Evolutionary conservation across 139 green algal genomes (phyloP).

Genomic region (Parachlorella kessleri): DNA sequence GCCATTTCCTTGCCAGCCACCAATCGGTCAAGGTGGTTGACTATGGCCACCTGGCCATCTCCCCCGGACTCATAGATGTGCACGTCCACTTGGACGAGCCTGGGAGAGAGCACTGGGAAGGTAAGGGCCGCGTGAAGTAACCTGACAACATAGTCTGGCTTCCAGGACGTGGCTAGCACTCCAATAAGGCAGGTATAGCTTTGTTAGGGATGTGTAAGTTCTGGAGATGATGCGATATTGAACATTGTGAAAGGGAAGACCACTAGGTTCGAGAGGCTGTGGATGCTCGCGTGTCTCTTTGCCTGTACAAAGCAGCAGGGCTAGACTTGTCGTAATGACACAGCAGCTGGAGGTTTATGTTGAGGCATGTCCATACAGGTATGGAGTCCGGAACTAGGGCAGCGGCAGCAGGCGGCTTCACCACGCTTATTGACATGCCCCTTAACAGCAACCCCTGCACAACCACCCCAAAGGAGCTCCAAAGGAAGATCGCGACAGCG

Average conservation of each 20-base stretch:
- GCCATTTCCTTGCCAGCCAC: neutral
- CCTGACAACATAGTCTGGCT: too few relatives aligned
- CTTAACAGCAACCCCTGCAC: slow-evolving; percentile 84
- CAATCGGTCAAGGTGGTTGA: slow-evolving; percentile 17
- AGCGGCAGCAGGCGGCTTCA: slow-evolving; percentile 88
- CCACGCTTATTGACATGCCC: slow-evolving; percentile 95
- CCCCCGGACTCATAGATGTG: slow-evolving; percentile 88
- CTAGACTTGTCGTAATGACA: too few relatives aligned
- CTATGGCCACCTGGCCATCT: slow-evolving; percentile 61
- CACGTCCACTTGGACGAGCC: slow-evolving; percentile 97
- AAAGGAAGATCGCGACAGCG: slow-evolving; percentile 55
- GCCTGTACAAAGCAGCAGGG: too few relatives aligned
- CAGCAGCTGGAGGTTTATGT: too few relatives aligned
- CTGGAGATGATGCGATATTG: too few relatives aligned
- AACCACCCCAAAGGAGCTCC: slow-evolving; percentile 54
- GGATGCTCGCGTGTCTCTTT: too few relatives aligned
- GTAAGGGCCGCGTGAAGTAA: too few relatives aligned
- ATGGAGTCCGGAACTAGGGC: slow-evolving; percentile 78
- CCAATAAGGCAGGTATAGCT: too few relatives aligned
- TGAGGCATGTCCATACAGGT: slow-evolving; percentile 62
- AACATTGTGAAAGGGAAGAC: too few relatives aligned
- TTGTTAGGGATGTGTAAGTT: too few relatives aligned
- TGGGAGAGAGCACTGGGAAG: slow-evolving; percentile 91
- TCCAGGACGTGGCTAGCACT: too few relatives aligned
- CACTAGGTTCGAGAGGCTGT: too few relatives aligned